Evolutionary conservation across 345 rosid species (phyloP).

Genomic region (Syzygium aromaticum): DNA sequence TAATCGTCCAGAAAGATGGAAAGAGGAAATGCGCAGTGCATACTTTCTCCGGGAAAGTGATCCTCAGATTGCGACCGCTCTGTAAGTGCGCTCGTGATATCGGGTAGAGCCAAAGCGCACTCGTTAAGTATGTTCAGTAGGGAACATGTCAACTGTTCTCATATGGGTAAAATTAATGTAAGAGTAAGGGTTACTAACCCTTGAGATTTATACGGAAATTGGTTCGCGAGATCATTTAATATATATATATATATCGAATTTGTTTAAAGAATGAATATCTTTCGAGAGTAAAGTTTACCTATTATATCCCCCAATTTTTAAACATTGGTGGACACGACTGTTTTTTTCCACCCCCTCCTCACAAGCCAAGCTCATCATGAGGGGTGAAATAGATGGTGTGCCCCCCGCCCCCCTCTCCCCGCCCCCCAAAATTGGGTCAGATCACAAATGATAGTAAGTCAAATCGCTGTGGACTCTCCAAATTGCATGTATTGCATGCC

Average conservation of each 20-base stretch:
- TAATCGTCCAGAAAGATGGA: not conserved
- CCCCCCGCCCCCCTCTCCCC: not conserved
- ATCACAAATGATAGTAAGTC: conserved; percentile 1
- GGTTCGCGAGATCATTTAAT: not conserved
- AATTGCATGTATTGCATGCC: not conserved
- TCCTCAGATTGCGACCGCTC: not conserved
- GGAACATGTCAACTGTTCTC: not conserved
- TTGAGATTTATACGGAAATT: too few species aligned
- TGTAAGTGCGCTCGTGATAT: not conserved
- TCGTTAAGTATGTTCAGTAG: not conserved
- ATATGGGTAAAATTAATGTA: not conserved
- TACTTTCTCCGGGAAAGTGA: not conserved
- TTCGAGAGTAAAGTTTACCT: not conserved
- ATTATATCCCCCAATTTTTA: not conserved
- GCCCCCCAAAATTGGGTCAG: not conserved
- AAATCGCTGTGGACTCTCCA: not conserved
- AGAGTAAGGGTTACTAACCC: not conserved
- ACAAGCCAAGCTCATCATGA: not conserved
- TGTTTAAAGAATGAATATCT: not conserved
- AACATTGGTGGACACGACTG: not conserved
- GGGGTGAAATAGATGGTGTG: not conserved
- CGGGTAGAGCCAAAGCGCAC: not conserved
- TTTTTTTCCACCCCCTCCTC: not conserved
- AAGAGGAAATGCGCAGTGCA: not conserved
- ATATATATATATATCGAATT: not conserved